phyloP scores from a whole-genome alignment of 139 green algal genomes.

The Chlorella vulgaris region DNA sequence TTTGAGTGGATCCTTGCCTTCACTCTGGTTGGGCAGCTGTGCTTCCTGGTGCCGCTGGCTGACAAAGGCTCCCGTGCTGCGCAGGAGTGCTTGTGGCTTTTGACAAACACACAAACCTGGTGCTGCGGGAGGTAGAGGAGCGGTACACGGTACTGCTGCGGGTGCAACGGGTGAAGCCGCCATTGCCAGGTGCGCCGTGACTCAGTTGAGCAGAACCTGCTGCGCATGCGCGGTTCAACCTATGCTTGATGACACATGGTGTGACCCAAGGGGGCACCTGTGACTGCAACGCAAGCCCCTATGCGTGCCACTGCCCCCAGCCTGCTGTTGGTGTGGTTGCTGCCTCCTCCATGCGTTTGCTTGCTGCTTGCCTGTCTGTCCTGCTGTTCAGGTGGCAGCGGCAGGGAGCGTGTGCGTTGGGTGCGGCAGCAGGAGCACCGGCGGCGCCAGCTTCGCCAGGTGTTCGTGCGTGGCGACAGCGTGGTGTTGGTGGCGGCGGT shows the following conservation, averaged over 20 bases:
- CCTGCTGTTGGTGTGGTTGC: too few species aligned
- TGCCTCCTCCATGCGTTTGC: too few species aligned
- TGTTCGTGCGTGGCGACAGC: slow-evolving; percentile 73
- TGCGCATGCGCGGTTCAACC: not conserved
- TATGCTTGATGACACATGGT: not conserved
- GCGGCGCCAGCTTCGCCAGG: slow-evolving; percentile 59
- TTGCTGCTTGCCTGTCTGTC: too few species aligned
- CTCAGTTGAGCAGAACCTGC: not conserved
- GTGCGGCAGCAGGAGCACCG: slow-evolving; percentile 62
- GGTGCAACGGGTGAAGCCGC: slow-evolving; percentile 22
- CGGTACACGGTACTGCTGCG: slow-evolving; percentile 71
- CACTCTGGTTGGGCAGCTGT: too few species aligned
- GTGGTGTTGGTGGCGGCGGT: slow-evolving; percentile 56
- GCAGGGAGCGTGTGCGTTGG: slow-evolving; percentile 36
- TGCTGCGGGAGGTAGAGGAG: slow-evolving; percentile 75
- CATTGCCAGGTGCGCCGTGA: slow-evolving; percentile 8
- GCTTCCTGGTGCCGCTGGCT: not conserved
- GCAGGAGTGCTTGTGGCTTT: slow-evolving; percentile 65
- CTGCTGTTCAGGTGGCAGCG: slow-evolving; percentile 1
- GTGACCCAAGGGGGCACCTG: too few species aligned
- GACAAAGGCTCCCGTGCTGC: not conserved
- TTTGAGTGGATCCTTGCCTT: too few species aligned
- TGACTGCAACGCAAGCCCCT: too few species aligned
- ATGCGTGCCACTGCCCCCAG: too few species aligned
- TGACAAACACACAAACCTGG: slow-evolving; percentile 78